Evolutionary conservation across 2,329 filamentous ascomycete species (phyloP).

Genomic region (Pseudocercospora macadamiae): DNA sequence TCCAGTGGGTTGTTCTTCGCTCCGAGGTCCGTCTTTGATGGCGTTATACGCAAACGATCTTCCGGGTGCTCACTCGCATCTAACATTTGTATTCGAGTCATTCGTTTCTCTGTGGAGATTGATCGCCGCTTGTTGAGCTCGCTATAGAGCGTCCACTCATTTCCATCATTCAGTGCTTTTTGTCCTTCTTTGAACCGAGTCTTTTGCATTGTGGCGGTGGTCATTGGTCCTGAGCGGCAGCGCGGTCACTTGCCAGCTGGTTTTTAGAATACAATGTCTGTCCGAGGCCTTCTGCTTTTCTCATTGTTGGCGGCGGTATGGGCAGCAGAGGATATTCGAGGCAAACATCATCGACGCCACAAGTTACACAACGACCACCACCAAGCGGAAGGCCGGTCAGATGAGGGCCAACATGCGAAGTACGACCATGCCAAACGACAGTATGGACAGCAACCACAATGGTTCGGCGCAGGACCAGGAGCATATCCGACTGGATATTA

Average conservation of each 20-base stretch:
- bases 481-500: conserved; percentile 42
- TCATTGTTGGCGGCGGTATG: neutral
- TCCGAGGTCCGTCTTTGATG: neutral
- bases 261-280: neutral
- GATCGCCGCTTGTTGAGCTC: neutral
- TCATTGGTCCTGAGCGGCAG: too few relatives aligned
- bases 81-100: neutral
- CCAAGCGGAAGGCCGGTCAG: neutral
- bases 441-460: neutral
- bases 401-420: neutral
- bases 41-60: neutral
- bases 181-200: neutral
- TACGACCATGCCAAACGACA: neutral
- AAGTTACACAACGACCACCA: neutral
- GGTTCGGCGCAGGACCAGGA: neutral
- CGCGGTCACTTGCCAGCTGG: too few relatives aligned
- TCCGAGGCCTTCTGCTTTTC: neutral
- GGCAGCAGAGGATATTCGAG: neutral
- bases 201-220: too few relatives aligned
- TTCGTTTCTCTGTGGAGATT: neutral
- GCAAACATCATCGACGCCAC: neutral
- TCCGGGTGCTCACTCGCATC: neutral
- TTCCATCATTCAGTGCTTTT: neutral
- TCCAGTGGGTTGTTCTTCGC: neutral
- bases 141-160: conserved; percentile 1